Percentiles rank a stretch among this genome's conserved stretches.
These are phyloP conservation scores for Xylaria sp. DNA, from an alignment of 2,329 filamentous ascomycete genomes.

Conservation along the genomic window DNA sequence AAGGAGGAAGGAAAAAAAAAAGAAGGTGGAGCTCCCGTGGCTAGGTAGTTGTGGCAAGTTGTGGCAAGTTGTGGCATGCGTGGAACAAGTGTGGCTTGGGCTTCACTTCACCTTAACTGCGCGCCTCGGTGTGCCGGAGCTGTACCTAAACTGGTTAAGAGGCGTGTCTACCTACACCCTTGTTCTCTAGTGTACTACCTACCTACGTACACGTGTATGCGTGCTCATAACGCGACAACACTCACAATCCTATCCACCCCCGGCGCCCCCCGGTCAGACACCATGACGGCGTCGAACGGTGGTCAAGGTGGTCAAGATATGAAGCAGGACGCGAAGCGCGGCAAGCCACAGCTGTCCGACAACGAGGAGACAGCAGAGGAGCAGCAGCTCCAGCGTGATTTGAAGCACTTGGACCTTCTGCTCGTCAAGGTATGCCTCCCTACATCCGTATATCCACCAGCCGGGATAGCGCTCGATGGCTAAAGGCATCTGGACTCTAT, in stretches of 20 bases:
- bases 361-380: slow-evolving; percentile 57
- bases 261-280: neutral
- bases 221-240: neutral
- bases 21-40: neutral
- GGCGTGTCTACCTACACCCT: neutral
- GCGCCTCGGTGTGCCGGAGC: too few relatives aligned
- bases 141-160: too few relatives aligned
- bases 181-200: neutral
- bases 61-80: too few relatives aligned
- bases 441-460: neutral
- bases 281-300: slow-evolving; percentile 35
- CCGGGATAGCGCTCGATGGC: neutral
- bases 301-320: slow-evolving; percentile 21
- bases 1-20: neutral
- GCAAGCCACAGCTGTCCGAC: slow-evolving; percentile 20
- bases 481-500: slow-evolving; percentile 40
- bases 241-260: neutral
- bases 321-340: slow-evolving; percentile 23
- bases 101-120: too few relatives aligned
- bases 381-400: slow-evolving; percentile 59
- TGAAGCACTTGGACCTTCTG: slow-evolving; percentile 63
- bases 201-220: neutral
- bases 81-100: neutral
- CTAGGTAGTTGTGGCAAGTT: neutral
- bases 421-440: slow-evolving; percentile 60